These are phyloP conservation scores for Beauveria medogensis DNA, from an alignment of 2,329 filamentous ascomycete genomes.

Conservation along the genomic window DNA sequence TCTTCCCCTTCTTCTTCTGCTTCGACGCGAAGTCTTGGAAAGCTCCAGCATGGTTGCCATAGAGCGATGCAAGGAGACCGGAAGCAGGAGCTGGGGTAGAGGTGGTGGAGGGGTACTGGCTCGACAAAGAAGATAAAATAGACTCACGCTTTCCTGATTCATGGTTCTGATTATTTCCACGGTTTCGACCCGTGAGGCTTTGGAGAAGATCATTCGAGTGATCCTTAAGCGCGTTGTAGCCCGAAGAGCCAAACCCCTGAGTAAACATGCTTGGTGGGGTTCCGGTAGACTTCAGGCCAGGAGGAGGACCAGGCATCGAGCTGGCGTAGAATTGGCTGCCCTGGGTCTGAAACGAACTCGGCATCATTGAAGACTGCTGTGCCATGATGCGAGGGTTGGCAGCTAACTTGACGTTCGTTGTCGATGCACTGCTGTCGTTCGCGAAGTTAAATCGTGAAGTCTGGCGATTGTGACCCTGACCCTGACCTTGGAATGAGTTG, in stretches of 20 bases:
- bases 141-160: conserved; percentile 98
- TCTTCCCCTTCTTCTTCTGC: conserved; percentile 99
- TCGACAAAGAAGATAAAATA: conserved; percentile 86
- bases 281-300: conserved; percentile 87
- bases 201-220: conserved; percentile 59
- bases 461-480: conserved; percentile 68
- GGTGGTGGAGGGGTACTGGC: conserved; percentile 76
- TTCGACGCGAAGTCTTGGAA: conserved; percentile 90
- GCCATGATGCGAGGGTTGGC: conserved; percentile 74
- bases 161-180: conserved; percentile 61
- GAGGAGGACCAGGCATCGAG: conserved; percentile 86
- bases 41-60: conserved; percentile 75
- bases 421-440: conserved; percentile 54
- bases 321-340: conserved; percentile 69
- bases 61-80: conserved; percentile 85
- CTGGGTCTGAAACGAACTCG: conserved; percentile 52
- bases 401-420: conserved; percentile 62
- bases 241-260: conserved; percentile 72
- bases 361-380: conserved; percentile 84
- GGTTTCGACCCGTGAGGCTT: conserved; percentile 67
- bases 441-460: conserved; percentile 83
- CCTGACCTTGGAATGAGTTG: conserved; percentile 39
- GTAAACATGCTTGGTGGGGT: conserved; percentile 94
- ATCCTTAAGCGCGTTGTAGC: conserved; percentile 68
- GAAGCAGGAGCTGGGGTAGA: conserved; percentile 82